A percentile compares a stretch with the other conserved stretches of the same genome.
Conservation (phyloP, 345 rosid species). For the Eutrema japonicum region DNA sequence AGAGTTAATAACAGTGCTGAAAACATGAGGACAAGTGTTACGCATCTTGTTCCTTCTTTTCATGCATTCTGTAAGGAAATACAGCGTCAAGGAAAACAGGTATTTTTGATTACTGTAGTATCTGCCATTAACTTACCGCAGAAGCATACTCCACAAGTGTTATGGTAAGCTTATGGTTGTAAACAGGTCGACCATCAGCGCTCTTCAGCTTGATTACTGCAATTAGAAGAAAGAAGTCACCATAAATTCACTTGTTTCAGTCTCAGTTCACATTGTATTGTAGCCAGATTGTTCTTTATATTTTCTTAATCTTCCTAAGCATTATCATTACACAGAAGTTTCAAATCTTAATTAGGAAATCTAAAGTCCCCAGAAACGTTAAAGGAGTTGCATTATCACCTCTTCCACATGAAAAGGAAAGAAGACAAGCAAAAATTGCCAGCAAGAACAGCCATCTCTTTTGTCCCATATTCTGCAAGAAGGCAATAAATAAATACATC, state of each 20-base stretch:
- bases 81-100: neutral
- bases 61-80: neutral
- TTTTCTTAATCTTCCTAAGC: neutral
- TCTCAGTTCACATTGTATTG: neutral
- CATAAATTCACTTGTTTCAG: neutral
- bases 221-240: slow-evolving; percentile 20
- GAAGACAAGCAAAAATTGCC: slow-evolving; percentile 42
- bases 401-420: slow-evolving; percentile 50
- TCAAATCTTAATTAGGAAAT: neutral
- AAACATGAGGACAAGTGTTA: slow-evolving; percentile 9
- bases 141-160: slow-evolving; percentile 93
- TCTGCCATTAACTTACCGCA: slow-evolving; percentile 61
- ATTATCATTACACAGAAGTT: neutral
- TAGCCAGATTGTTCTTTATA: neutral
- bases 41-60: slow-evolving; percentile 8
- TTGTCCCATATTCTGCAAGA: slow-evolving; percentile 54
- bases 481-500: neutral
- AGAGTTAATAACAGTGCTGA: neutral
- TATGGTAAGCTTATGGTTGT: slow-evolving; percentile 82
- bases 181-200: slow-evolving; percentile 46
- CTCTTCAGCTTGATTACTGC: slow-evolving; percentile 60
- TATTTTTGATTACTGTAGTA: neutral
- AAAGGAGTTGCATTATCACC: slow-evolving; percentile 42
- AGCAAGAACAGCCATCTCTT: slow-evolving; percentile 45
- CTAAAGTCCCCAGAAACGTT: slow-evolving; percentile 11